phyloP scores from a whole-genome alignment of 805 yeast species.

The Starmerella vaccinii region DNA sequence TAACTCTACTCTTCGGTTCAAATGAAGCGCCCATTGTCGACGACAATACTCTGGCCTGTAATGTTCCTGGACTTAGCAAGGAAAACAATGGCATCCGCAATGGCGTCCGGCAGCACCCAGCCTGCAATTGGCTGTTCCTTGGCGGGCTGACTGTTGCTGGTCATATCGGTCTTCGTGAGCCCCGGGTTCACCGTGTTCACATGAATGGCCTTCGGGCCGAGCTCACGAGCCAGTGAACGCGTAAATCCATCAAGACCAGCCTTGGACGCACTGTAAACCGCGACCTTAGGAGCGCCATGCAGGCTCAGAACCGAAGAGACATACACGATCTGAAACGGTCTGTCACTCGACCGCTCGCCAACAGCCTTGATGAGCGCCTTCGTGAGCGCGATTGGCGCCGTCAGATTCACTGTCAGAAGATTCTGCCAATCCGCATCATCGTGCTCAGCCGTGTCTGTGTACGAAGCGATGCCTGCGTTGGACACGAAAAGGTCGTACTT shows the following conservation, averaged over 20 bases:
- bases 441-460: neutral
- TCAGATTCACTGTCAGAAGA: neutral
- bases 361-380: neutral
- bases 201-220: slow-evolving; percentile 43
- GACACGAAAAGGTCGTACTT: neutral
- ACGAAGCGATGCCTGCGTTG: neutral
- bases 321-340: neutral
- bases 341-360: slow-evolving; percentile 15
- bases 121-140: neutral
- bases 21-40: neutral
- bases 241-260: slow-evolving; percentile 60
- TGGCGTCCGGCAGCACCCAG: neutral
- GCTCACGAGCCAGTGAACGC: slow-evolving; percentile 47
- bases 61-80: neutral
- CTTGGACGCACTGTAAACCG: neutral
- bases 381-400: neutral
- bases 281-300: neutral
- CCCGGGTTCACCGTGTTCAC: slow-evolving; percentile 66
- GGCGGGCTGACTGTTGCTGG: no score
- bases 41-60: neutral
- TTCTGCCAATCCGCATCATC: neutral
- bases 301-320: neutral
- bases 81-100: neutral
- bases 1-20: no score
- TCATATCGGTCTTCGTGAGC: slow-evolving; percentile 54